Conservation (phyloP, 1,139 yeast species). For the Yamadazyma epiphylla region DNA sequence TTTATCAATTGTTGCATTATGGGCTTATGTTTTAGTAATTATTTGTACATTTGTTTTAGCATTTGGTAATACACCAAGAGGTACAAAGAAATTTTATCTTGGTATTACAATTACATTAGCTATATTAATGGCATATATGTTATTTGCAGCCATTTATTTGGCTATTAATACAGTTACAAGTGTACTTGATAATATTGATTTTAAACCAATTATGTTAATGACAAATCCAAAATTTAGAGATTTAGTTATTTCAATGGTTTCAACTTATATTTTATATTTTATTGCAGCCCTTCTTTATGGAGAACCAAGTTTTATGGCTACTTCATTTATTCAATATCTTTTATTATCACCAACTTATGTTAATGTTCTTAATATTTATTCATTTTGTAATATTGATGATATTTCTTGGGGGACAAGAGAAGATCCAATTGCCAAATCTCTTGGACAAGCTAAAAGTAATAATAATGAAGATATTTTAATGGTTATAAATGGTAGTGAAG, state of each 20-base stretch:
- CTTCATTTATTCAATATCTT: slow-evolving; percentile 68
- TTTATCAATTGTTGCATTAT: slow-evolving; percentile 37
- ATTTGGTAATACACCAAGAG: slow-evolving; percentile 48
- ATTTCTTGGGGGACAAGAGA: slow-evolving; percentile 90
- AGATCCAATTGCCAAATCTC: slow-evolving; percentile 56
- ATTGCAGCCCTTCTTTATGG: slow-evolving; percentile 71
- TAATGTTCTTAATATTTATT: slow-evolving; percentile 75
- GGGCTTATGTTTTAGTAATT: slow-evolving; percentile 42
- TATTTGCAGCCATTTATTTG: slow-evolving; percentile 73
- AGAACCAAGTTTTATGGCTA: slow-evolving; percentile 77
- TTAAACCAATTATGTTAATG: slow-evolving; percentile 47
- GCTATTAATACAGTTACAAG: slow-evolving; percentile 66
- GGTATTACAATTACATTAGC: slow-evolving; percentile 43
- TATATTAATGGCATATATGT: slow-evolving; percentile 45
- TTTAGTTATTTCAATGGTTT: slow-evolving; percentile 76
- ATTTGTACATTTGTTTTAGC: slow-evolving; percentile 44
- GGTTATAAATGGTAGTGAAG: slow-evolving; percentile 60
- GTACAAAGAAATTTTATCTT: slow-evolving; percentile 41
- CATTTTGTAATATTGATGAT: slow-evolving; percentile 83
- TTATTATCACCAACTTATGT: slow-evolving; percentile 72
- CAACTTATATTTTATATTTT: slow-evolving; percentile 81
- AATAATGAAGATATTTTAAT: slow-evolving; percentile 63
- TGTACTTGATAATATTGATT: slow-evolving; percentile 38
- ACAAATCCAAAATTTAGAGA: slow-evolving; percentile 72
- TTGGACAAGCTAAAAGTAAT: slow-evolving; percentile 62